Evolutionary conservation across 129 eudicot genomes (phyloP).

Genomic region (Artemisia tridentata): DNA sequence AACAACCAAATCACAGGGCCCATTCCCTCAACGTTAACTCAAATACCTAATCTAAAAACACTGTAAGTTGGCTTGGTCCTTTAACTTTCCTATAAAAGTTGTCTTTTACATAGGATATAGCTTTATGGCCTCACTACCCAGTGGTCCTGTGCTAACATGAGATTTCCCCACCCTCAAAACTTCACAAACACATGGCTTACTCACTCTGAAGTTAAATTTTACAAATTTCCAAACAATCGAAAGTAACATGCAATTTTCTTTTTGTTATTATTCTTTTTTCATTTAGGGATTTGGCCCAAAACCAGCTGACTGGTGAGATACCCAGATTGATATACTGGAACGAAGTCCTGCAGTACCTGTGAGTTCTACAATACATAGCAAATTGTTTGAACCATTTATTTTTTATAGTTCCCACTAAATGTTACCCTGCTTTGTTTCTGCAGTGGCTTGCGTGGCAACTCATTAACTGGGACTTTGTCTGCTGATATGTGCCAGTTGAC

Average conservation of each 20-base stretch:
- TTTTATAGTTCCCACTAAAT: background rate
- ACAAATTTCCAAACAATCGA: background rate
- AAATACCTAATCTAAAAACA: constrained; percentile 79
- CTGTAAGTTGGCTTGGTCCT: constrained; percentile 45
- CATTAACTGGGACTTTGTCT: constrained; percentile 69
- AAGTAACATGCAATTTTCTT: background rate
- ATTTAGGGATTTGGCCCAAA: constrained; percentile 69
- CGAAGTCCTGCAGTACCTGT: constrained; percentile 87
- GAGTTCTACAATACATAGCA: constrained; percentile 22
- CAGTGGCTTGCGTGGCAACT: constrained; percentile 78
- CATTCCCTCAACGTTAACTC: constrained; percentile 83
- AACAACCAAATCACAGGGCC: constrained; percentile 81
- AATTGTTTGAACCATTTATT: background rate
- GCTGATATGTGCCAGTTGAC: constrained; percentile 91
- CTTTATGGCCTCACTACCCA: background rate
- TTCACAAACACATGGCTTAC: background rate
- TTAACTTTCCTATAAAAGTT: background rate
- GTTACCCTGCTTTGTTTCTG: background rate
- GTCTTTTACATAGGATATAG: background rate
- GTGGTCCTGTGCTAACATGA: background rate
- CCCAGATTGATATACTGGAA: constrained; percentile 90
- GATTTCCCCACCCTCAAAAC: background rate
- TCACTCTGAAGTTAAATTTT: background rate
- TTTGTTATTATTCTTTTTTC: constrained; percentile 13
- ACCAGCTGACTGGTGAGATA: constrained; percentile 73